phyloP scores from a whole-genome alignment of 257 asterid species.

The Solanum medicagineum region DNA sequence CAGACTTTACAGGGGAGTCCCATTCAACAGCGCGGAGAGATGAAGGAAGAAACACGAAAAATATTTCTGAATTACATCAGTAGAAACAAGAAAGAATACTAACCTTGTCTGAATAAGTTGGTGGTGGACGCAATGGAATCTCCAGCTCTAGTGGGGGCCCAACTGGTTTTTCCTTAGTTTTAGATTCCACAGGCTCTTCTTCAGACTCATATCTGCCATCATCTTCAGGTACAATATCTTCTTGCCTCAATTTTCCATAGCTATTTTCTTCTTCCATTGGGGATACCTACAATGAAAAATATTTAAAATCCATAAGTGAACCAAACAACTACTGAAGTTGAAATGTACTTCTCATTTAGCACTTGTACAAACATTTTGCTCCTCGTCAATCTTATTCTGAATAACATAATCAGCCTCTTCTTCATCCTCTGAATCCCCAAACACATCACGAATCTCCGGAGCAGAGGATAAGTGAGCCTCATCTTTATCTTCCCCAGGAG shows the following conservation, averaged over 20 bases:
- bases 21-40: too few relatives aligned
- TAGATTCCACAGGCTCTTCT: slow-evolving; percentile 65
- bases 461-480: slow-evolving; percentile 54
- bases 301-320: slow-evolving; percentile 1
- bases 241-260: slow-evolving; percentile 63
- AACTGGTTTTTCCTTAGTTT: slow-evolving; percentile 67
- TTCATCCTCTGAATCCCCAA: slow-evolving; percentile 85
- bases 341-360: not conserved
- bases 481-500: slow-evolving; percentile 50
- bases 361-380: slow-evolving; percentile 33
- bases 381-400: slow-evolving; percentile 44
- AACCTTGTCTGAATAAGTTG: slow-evolving; percentile 73
- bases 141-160: slow-evolving; percentile 97
- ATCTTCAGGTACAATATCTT: slow-evolving; percentile 86
- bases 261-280: slow-evolving; percentile 61
- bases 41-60: not conserved
- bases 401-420: slow-evolving; percentile 44
- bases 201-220: slow-evolving; percentile 80
- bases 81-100: not conserved
- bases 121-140: slow-evolving; percentile 75
- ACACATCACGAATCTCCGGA: slow-evolving; percentile 84
- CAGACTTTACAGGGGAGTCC: too few relatives aligned
- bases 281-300: slow-evolving; percentile 34
- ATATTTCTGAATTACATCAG: not conserved
- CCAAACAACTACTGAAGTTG: not conserved